Base-by-base conservation (phyloP, 257 asterid species). In the Fraxinus americana region DNA sequence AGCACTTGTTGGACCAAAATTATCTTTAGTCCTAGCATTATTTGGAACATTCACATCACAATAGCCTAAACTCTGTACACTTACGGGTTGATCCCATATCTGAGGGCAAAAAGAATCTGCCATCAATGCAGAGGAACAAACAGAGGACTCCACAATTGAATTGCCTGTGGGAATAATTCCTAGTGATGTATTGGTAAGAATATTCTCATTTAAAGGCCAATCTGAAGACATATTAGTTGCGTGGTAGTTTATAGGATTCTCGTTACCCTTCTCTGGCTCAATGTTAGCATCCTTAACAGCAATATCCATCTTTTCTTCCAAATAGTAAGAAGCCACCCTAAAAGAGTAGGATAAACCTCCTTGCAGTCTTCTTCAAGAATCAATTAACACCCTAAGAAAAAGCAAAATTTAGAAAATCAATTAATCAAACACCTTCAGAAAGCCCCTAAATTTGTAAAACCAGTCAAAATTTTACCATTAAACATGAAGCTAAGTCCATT, bases 181-280 rank as follows among this genome's bases (percentile, higher is more conserved):
- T 52, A 86, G 71, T 0, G 96, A 79, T n/a, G 85, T 65, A 74
- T 81, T 83, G 1, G 92, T 50, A 41, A 85, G 73, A 83, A 80
- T 87, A 50, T 74, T 78, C 12, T 86, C 92, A 80, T 70, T 85
- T 69, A 88, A 74, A 84, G 85, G 92, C 97, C 98, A 92, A 13
- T 92, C 91, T 48, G 93, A 81, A 72, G 88, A 71, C 74, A 85
- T 57, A 78, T 86, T 85, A 41, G 91, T 76, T 14, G 89, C 80
- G 71, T 86, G 88, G 79, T 88, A 87, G 75, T 75, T 79, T 73
- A 83, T 78, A 35, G 86, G 80, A 76, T 86, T 85, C 32, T 75
- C 89, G 36, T 78, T 85, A 80, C 82, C 82, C 74, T 82, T 90
- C 39, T 79, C 91, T 78, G 83, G 81, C 75, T 85, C 94, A 79